These are phyloP conservation scores for Jatropha multifida DNA, from an alignment of 441 rosid genomes.

Conservation along the genomic window DNA sequence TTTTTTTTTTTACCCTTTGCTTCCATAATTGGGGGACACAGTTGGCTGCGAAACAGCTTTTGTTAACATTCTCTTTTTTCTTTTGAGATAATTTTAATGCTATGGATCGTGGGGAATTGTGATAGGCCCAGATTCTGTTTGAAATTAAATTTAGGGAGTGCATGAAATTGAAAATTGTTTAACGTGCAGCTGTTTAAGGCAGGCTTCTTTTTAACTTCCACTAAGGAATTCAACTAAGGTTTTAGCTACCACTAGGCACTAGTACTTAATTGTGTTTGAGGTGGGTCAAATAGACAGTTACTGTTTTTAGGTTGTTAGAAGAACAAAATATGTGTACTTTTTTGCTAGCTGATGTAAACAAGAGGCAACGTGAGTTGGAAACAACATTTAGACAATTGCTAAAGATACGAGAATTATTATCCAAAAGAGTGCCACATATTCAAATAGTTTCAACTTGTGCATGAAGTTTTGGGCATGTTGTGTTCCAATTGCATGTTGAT, in stretches of 20 bases:
- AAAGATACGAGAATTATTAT: background rate
- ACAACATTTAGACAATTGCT: background rate
- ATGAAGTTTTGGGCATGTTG: constrained; percentile 6
- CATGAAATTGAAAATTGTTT: background rate
- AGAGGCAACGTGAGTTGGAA: background rate
- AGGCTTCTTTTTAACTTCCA: background rate
- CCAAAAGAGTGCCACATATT: background rate
- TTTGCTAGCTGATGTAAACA: background rate
- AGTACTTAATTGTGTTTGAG: background rate
- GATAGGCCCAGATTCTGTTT: background rate
- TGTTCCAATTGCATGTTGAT: constrained; percentile 6
- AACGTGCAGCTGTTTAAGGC: background rate
- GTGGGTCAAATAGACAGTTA: background rate
- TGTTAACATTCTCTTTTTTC: background rate
- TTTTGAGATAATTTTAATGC: background rate
- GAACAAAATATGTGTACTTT: background rate
- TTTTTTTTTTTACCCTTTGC: background rate
- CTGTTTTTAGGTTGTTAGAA: background rate
- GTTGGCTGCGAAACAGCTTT: background rate
- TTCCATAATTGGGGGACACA: background rate
- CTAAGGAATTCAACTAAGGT: background rate
- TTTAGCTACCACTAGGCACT: background rate
- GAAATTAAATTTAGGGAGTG: background rate
- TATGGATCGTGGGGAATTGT: constrained; percentile 2
- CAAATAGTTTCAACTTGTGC: constrained; percentile 14